phyloP scores from a whole-genome alignment of 202 grass and related monocot genomes.

The Tripidium arundinaceum region DNA sequence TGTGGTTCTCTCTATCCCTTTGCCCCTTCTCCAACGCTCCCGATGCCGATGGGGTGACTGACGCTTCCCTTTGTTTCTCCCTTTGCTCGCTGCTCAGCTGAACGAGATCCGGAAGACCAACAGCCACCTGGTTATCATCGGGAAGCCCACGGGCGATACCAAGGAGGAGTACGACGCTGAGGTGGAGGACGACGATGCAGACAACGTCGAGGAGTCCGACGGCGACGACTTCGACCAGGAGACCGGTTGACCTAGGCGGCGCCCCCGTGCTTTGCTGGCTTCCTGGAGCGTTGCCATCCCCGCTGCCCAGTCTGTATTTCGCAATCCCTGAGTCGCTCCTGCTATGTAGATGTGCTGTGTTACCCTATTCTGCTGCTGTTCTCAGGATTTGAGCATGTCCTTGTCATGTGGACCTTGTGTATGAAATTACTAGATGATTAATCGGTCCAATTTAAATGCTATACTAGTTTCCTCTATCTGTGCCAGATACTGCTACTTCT shows the following conservation, averaged over 20 bases:
- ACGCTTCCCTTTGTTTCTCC: not conserved
- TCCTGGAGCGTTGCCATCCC: not conserved
- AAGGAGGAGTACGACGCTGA: conserved; percentile 87
- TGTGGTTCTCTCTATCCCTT: too few species aligned
- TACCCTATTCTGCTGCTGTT: conserved; percentile 8
- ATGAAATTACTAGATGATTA: not conserved
- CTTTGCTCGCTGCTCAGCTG: conserved; percentile 27
- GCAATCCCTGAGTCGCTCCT: conserved; percentile 8
- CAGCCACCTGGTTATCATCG: conserved; percentile 75
- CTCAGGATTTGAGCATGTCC: not conserved
- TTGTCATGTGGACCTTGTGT: not conserved
- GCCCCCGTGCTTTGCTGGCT: not conserved
- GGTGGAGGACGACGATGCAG: conserved; percentile 78
- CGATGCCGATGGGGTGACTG: not conserved
- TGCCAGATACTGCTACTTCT: conserved; percentile 1
- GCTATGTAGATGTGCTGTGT: not conserved
- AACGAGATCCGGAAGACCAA: conserved; percentile 80
- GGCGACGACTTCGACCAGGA: conserved; percentile 93
- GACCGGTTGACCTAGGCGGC: conserved; percentile 46
- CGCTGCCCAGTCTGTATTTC: conserved; percentile 26
- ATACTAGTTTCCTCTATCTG: not conserved
- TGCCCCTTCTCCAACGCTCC: too few species aligned
- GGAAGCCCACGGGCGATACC: conserved; percentile 50
- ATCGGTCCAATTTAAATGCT: conserved; percentile 15
- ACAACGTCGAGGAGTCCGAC: conserved; percentile 85